Base-by-base conservation (phyloP, 257 asterid genomes). In the Lycium barbarum region DNA sequence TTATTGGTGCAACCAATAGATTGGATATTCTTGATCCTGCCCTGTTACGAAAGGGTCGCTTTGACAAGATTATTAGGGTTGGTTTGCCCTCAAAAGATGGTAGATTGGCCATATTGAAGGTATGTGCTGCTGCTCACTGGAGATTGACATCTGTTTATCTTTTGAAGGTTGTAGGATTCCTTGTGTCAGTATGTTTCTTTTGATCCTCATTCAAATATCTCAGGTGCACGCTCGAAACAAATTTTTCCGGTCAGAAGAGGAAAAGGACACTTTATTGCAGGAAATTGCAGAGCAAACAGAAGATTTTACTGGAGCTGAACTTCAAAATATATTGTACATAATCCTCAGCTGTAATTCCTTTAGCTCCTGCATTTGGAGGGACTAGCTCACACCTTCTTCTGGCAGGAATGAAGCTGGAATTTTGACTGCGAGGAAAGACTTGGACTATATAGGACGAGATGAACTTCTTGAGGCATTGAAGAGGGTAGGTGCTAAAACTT, bases 11-110 rank as follows among this genome's bases (percentile, higher is more conserved):
- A 74, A 97, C 99, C 83, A 97, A 97, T 91, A 93, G 98, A 87
- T 88, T 97, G 91, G 99, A 97, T 90, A 97, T 97, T 90, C 97
- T 97, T 83, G 98, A 97, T 88, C 98, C 99, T 80, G 99, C 99
- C 86, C 95, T 97, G 83, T 84, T 97, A 86, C 90, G 99, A 84
- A 97, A 97, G 86, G 99, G 99, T 58, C 98, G 99, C 35, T 97
- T 97, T 84, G 99, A 97, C 95, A 97, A 93, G 90, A 95, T 97
- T 86, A 91, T 95, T 83, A 95, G 99, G 89, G 97, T 97, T 88
- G 99, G 99, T 67, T 86, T 97, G 85, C 99, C 99, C 73, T 95
- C 98, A 74, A 94, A 88, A 89, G 98, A 95, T 84, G 99, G 99
- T 61, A 90, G 99, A 90, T 87, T 94, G 84, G 99, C 98, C 89